A percentile compares a stretch with the other conserved stretches of the same genome.
Evolutionary conservation across 108 stramenopile species (phyloP).

Genomic region (Skeletonema grethae): DNA sequence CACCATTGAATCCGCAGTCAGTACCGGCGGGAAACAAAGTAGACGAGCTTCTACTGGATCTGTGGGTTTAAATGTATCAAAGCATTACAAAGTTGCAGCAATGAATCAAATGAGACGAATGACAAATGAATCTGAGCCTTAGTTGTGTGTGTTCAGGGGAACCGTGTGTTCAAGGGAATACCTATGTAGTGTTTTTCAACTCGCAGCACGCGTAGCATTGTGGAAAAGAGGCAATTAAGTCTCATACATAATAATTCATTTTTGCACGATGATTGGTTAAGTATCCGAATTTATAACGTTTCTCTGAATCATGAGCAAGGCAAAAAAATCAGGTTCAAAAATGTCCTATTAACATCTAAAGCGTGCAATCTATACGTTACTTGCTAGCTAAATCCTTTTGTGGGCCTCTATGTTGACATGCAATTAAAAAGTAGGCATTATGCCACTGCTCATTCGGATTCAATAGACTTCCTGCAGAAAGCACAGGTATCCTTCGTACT

Average conservation of each 20-base stretch:
- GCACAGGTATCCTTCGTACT: conserved; percentile 84
- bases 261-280: too few species aligned
- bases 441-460: conserved; percentile 10
- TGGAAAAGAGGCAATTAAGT: neutral
- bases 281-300: too few species aligned
- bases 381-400: neutral
- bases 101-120: conserved; percentile 1
- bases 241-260: neutral
- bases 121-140: neutral
- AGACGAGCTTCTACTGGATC: neutral
- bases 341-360: too few species aligned
- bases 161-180: too few species aligned
- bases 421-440: neutral
- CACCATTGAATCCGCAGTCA: neutral
- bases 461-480: conserved; percentile 83
- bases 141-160: neutral
- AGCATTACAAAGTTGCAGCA: conserved; percentile 3
- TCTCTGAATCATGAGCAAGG: too few species aligned
- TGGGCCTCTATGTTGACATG: neutral
- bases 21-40: neutral
- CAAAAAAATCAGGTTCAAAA: too few species aligned
- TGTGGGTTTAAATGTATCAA: conserved; percentile 1
- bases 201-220: too few species aligned
- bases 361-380: neutral
- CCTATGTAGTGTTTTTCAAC: too few species aligned